Base-by-base conservation (phyloP, 306 rosid species). In the Dalbergia cultrata region DNA sequence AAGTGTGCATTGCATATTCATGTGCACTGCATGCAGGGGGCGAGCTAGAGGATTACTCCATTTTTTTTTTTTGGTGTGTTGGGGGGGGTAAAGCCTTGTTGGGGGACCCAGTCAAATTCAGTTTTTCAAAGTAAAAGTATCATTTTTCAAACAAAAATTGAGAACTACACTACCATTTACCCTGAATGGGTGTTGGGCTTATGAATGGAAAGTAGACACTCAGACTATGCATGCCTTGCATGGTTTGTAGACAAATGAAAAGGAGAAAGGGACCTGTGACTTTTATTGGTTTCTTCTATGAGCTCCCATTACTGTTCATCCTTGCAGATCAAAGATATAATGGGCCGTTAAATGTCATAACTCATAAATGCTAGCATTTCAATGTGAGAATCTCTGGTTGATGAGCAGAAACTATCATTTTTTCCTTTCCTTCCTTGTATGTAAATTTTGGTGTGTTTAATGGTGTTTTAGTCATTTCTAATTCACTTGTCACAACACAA, bases 201-300 rank as follows among this genome's bases (percentile, higher is more conserved):
- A 26, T 26, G 5, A 7, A 47, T 43, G 35, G 31, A 33, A 6
- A 12, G 33, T 43, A 19, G 17, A 17, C 53, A 76, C 22, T 45
- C 17, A 62, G 61, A 76, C 22, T 64, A 76, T 65, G 44, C 56
- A 35, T 77, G 60, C 22, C 50, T 64, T 65, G 44, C 56, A 35
- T 77, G 60, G 35, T 57, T 9, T 58, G 47, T 44, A 21, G 13
- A 13, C 58, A 61, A 45, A 58, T 35, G 74, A 8, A 21, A 3
- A 1, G 31, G 72, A 67, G 58, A 78, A 8, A 21, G 50, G 16
- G 31, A 49, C 71, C 19, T 79, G 26, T 52, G 13, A 69, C 18
- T 9, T 33, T 13, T 56, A 9, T 8, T 13, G 5, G 3, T 17
- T 17, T 21, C 35, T 47, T 47, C 6, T 59, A 13, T 59, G 39